Evolutionary conservation across 495 filamentous ascomycete species (phyloP), one percentile per base, ranked within the genome.

Genomic region (Trichoderma virens): DNA sequence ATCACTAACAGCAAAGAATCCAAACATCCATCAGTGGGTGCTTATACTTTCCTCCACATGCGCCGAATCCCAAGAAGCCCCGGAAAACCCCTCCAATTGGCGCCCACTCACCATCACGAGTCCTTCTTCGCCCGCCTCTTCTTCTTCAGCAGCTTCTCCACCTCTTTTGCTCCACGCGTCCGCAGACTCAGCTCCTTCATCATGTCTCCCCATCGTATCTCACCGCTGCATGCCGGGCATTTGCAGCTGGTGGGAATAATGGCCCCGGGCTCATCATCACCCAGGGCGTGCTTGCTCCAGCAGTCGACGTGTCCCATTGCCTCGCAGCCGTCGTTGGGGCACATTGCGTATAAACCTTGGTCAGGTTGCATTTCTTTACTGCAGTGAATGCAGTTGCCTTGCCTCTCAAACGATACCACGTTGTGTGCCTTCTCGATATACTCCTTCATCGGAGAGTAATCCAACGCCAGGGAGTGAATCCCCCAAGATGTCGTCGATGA

Each of bases 131-230:
- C 74, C 31, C 64, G 67, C 18, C 73, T 76, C 23, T 76, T 83
- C 73, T 75, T 82, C 71, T 83, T 88, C 68, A 92, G 72, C 27
- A 94, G 73, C 59, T 79, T 80, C 23, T 83, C 83, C 3, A 90
- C 69, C 66, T 90, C 86, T 54, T 87, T 87, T 66, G 79, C 70
- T 16, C 87, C 91, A 56, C 91, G 81, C 30, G 79, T 75, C 62
- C 92, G 80, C 32, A 96, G 73, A 60, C 80, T 93, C 65, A 92
- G 73, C 71, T 96, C 92, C 69, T 86, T 92, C 72, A 93, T 89
- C 68, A 97, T 82, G 59, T 89, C 79, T 0, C 83, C 77, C 94
- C 94, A 98, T 59, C 79, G 69, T 8, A 90, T 76, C 23, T 79
- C 73, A 0, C 76, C 74, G 1, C 80, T 73, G 71, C 94, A 98